phyloP scores from a whole-genome alignment of 768 basidiomycete species.

The Amanita subjunquillea region DNA sequence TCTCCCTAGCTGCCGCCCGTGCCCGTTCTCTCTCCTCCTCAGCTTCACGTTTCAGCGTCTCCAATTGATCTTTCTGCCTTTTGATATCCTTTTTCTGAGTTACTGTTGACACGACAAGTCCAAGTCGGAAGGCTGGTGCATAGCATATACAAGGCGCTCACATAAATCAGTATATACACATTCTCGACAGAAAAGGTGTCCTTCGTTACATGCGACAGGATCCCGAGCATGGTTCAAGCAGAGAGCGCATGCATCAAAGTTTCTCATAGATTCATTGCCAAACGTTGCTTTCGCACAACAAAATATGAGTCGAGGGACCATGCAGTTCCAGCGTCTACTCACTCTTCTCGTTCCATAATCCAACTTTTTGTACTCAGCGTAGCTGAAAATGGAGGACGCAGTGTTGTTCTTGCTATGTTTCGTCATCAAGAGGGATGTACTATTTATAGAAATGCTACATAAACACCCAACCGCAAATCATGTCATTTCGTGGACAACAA shows the following conservation, averaged over 20 bases:
- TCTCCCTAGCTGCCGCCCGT: slow-evolving; percentile 68
- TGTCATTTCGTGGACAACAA: slow-evolving; percentile 54
- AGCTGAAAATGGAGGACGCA: slow-evolving; percentile 82
- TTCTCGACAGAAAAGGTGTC: slow-evolving; percentile 94
- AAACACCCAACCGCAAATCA: neutral
- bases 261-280: slow-evolving; percentile 92
- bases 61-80: slow-evolving; percentile 74
- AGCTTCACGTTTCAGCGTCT: slow-evolving; percentile 65
- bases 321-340: slow-evolving; percentile 10
- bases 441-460: neutral
- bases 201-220: slow-evolving; percentile 74
- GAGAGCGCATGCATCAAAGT: slow-evolving; percentile 84
- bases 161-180: slow-evolving; percentile 82
- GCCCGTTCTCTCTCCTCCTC: slow-evolving; percentile 68
- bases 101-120: slow-evolving; percentile 32
- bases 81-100: slow-evolving; percentile 90
- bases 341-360: slow-evolving; percentile 79
- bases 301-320: neutral
- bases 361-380: slow-evolving; percentile 79
- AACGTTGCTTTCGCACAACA: slow-evolving; percentile 39
- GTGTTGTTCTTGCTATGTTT: slow-evolving; percentile 90
- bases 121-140: neutral
- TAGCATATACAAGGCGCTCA: slow-evolving; percentile 25
- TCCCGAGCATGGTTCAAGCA: slow-evolving; percentile 80
- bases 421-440: slow-evolving; percentile 40